These are phyloP conservation scores for Oryza meyeriana DNA, from an alignment of 176 grass and related monocot species.

Conservation along the genomic window DNA sequence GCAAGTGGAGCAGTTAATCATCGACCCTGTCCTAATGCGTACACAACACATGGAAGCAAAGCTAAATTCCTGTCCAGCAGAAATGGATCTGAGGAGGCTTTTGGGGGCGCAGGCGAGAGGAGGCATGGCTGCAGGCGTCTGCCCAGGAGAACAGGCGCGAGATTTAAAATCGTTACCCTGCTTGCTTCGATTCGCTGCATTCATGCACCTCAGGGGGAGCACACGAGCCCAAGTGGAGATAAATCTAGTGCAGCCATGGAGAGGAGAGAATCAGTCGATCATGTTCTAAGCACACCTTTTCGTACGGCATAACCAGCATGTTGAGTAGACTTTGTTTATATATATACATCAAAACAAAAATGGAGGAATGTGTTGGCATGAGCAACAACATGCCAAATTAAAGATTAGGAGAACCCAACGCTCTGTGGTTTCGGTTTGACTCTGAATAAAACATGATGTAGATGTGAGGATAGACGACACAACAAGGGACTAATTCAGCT, in stretches of 20 bases:
- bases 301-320: neutral
- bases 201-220: slow-evolving; percentile 30
- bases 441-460: neutral
- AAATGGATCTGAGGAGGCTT: neutral
- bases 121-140: neutral
- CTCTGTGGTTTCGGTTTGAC: slow-evolving; percentile 12
- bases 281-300: slow-evolving; percentile 1
- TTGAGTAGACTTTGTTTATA: slow-evolving; percentile 13
- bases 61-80: slow-evolving; percentile 35
- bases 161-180: neutral
- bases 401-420: neutral
- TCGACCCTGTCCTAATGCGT: slow-evolving; percentile 32
- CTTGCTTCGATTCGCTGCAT: neutral
- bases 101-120: slow-evolving; percentile 1
- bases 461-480: neutral
- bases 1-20: slow-evolving; percentile 30
- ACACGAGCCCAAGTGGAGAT: slow-evolving; percentile 30
- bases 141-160: slow-evolving; percentile 2
- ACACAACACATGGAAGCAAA: slow-evolving; percentile 30
- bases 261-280: slow-evolving; percentile 28
- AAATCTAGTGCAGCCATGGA: slow-evolving; percentile 17
- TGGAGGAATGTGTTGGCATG: slow-evolving; percentile 18
- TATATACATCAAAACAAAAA: neutral
- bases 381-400: neutral
- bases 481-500: neutral